A percentile compares a stretch with the other conserved stretches of the same genome.
These are phyloP conservation scores for Stephania cephalantha DNA, from an alignment of 164 flowering plant genomes.

Conservation along the genomic window DNA sequence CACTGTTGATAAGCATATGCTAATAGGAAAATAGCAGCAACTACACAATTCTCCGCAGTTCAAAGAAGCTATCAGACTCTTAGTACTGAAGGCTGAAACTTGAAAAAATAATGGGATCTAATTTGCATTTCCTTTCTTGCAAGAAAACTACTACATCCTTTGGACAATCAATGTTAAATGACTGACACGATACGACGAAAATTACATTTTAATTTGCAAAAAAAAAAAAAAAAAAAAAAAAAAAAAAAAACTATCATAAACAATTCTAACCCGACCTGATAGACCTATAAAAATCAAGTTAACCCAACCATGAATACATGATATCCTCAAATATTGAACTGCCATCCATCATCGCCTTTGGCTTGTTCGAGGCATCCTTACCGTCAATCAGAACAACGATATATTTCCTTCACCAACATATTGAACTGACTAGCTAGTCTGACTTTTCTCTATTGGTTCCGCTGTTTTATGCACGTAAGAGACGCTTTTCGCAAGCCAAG, in stretches of 20 bases:
- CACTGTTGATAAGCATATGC: no score
- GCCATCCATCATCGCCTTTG: neutral
- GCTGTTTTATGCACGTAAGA: slow-evolving; percentile 12
- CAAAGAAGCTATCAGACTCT: neutral
- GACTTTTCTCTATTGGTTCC: neutral
- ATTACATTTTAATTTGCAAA: neutral
- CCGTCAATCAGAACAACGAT: neutral
- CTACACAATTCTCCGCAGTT: no score
- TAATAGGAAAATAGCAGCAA: no score
- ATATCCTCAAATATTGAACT: neutral
- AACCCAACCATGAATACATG: neutral
- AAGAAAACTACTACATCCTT: neutral
- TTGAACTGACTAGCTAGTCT: neutral
- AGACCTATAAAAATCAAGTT: neutral
- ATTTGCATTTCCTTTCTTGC: neutral
- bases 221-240: no score
- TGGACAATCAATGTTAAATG: neutral
- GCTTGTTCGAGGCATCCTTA: neutral
- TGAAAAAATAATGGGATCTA: neutral
- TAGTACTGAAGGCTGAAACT: neutral
- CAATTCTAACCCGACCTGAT: neutral
- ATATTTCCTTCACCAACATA: neutral
- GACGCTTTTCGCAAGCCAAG: slow-evolving; percentile 47
- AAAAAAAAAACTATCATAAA: neutral
- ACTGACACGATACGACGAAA: neutral